Conservation (phyloP, 306 rosid genomes). For the Rosa chinensis region DNA sequence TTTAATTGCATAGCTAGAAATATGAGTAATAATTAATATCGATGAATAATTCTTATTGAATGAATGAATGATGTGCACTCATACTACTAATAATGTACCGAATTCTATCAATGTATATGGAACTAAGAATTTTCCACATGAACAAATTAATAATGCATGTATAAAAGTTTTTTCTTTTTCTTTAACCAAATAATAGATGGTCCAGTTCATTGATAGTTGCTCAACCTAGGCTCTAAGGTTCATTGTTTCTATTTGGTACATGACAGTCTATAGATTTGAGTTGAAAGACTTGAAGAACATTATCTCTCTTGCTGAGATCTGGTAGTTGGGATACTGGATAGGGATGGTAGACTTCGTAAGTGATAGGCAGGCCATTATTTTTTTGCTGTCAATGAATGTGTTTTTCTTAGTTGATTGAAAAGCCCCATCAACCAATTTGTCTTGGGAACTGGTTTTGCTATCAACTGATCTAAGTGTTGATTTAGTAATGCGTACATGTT, state of each 20-base stretch:
- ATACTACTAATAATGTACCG: neutral
- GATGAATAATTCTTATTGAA: neutral
- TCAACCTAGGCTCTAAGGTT: slow-evolving; percentile 32
- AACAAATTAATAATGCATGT: slow-evolving; percentile 8
- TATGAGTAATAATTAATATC: neutral
- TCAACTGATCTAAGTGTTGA: neutral
- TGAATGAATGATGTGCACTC: neutral
- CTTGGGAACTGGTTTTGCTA: neutral
- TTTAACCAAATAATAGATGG: slow-evolving; percentile 24
- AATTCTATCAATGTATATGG: slow-evolving; percentile 12
- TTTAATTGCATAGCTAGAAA: neutral
- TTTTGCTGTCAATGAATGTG: slow-evolving; percentile 6
- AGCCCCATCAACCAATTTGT: neutral
- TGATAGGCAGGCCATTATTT: neutral
- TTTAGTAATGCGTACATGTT: neutral
- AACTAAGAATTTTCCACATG: neutral
- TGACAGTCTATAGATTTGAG: slow-evolving; percentile 23
- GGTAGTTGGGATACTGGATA: slow-evolving; percentile 38
- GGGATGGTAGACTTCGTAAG: slow-evolving; percentile 18
- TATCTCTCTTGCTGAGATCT: slow-evolving; percentile 25
- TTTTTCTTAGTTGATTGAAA: slow-evolving; percentile 6
- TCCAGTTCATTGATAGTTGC: slow-evolving; percentile 36
- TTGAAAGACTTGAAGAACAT: slow-evolving; percentile 21
- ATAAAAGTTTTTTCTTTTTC: neutral
- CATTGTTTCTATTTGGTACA: slow-evolving; percentile 42